A percentile compares a stretch with the other conserved stretches of the same genome.
These are phyloP conservation scores for Boechera retrofracta DNA, from an alignment of 345 rosid genomes.

Conservation along the genomic window DNA sequence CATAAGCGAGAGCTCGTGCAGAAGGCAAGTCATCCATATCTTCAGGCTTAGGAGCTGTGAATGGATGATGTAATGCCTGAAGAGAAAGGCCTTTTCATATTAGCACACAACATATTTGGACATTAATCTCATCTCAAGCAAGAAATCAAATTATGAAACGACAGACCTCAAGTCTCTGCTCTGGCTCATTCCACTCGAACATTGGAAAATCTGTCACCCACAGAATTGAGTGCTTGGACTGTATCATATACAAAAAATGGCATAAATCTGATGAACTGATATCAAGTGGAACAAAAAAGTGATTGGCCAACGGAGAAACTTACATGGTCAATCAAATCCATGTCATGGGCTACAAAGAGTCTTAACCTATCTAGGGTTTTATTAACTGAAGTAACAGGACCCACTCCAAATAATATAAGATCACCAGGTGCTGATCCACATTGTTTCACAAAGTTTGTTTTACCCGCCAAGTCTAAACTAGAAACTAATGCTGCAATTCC, in stretches of 20 bases:
- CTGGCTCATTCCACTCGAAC: slow-evolving; percentile 93
- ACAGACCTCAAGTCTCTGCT: slow-evolving; percentile 91
- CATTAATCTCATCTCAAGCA: slow-evolving; percentile 13
- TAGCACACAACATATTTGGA: slow-evolving; percentile 25
- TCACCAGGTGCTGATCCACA: slow-evolving; percentile 85
- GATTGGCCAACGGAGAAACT: slow-evolving; percentile 40
- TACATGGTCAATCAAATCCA: slow-evolving; percentile 82
- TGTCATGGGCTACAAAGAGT: slow-evolving; percentile 66
- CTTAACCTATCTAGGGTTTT: slow-evolving; percentile 84
- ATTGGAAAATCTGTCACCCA: slow-evolving; percentile 99
- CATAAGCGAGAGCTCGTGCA: slow-evolving; percentile 96
- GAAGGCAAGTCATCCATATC: slow-evolving; percentile 82
- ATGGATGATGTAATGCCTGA: slow-evolving; percentile 97
- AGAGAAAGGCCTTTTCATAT: slow-evolving; percentile 32
- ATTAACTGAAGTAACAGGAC: slow-evolving; percentile 70
- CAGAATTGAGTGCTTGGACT: slow-evolving; percentile 86
- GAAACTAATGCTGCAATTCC: slow-evolving; percentile 80
- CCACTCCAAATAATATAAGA: slow-evolving; percentile 90
- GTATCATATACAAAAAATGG: slow-evolving; percentile 36
- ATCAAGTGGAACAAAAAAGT: not conserved
- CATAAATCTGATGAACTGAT: slow-evolving; percentile 19
- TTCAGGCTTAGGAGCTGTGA: slow-evolving; percentile 94
- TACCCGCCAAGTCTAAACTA: slow-evolving; percentile 61
- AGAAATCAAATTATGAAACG: slow-evolving; percentile 28
- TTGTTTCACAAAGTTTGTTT: slow-evolving; percentile 56